A percentile compares a stretch with the other conserved stretches of the same genome.
Conservation (phyloP, 2,329 filamentous ascomycete species). For the Graphium sp. region DNA sequence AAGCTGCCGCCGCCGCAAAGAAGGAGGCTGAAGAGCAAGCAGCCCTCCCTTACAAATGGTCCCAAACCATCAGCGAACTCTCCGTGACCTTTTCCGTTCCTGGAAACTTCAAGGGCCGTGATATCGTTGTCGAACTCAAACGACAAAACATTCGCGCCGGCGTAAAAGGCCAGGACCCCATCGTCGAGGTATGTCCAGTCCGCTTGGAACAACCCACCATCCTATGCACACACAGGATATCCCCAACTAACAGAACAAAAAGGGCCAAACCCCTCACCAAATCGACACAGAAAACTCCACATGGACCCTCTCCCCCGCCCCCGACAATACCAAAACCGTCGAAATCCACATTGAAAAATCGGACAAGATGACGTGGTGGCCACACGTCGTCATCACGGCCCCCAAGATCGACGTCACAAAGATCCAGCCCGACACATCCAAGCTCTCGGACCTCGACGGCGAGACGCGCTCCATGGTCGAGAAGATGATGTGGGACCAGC, state of each 20-base stretch:
- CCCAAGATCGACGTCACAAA: slow-evolving; percentile 91
- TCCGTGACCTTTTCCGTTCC: slow-evolving; percentile 67
- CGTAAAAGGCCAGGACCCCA: slow-evolving; percentile 74
- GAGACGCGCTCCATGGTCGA: slow-evolving; percentile 95
- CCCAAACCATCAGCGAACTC: slow-evolving; percentile 77
- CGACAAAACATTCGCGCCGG: slow-evolving; percentile 63
- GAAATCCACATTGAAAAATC: slow-evolving; percentile 84
- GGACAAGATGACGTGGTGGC: slow-evolving; percentile 98
- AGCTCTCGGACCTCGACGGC: slow-evolving; percentile 81
- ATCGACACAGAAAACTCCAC: slow-evolving; percentile 77
- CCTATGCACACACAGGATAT: no score
- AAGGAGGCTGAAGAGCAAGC: slow-evolving; percentile 79
- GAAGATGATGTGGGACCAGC: slow-evolving; percentile 99
- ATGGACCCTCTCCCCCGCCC: slow-evolving; percentile 69
- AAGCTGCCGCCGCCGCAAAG: slow-evolving; percentile 41
- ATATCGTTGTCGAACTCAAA: slow-evolving; percentile 70
- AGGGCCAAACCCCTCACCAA: slow-evolving; percentile 74
- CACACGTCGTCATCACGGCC: slow-evolving; percentile 71
- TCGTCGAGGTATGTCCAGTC: slow-evolving; percentile 52
- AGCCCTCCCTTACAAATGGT: slow-evolving; percentile 92
- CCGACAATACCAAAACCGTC: slow-evolving; percentile 51
- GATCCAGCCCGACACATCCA: slow-evolving; percentile 85
- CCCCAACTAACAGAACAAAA: not conserved
- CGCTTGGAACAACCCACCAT: no score
- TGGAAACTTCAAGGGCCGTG: slow-evolving; percentile 66